Evolutionary conservation across 106 monocot species (phyloP), one percentile per base, ranked within the genome.

Genomic region (Triglochin maritima): DNA sequence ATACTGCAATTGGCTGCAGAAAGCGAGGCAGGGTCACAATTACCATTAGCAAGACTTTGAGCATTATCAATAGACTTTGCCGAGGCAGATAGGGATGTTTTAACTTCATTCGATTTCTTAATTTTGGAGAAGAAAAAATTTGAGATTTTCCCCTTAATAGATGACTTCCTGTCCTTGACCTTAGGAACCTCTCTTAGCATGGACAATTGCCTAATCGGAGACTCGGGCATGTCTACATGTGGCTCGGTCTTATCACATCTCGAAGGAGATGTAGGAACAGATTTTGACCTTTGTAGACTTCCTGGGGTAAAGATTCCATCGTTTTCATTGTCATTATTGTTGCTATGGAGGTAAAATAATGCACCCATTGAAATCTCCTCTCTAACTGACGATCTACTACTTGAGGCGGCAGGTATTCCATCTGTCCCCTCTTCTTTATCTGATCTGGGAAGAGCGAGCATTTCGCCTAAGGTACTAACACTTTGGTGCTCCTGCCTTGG

Each of bases 401-500:
- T 76, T 9, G 60, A 77, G 10, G 57, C 43, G 59, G 57, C n/a
- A 61, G 11, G 10, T 58, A 9, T 17, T 50, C 17, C 81, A 67
- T 57, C 11, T 7, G 7, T 51, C 41, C 41, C 81, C 47, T 82
- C 79, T 67, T 82, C 80, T 61, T 81, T 86, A 54, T 82, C 79
- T 55, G 76, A 29, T 56, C 77, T 81, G 53, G 70, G 68, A 59
- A 82, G 57, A 0, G 86, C 63, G 60, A 93, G 84, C 89, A 94
- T 86, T 59, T 94, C 93, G 50, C 89, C 89, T 55, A 94, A 77
- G 50, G 93, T 94, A 62, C 78, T 89, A 9, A 81, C 79, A 66
- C 74, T 86, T 56, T 78, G 79, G 12, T 60, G 71, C 0, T 78
- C 66, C n/a, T 80, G 70, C 14, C 56, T 75, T 73, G 79, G 71